Conservation (phyloP, 192 early-diverging fungal species). For the Gamsiella multidivaricata region DNA sequence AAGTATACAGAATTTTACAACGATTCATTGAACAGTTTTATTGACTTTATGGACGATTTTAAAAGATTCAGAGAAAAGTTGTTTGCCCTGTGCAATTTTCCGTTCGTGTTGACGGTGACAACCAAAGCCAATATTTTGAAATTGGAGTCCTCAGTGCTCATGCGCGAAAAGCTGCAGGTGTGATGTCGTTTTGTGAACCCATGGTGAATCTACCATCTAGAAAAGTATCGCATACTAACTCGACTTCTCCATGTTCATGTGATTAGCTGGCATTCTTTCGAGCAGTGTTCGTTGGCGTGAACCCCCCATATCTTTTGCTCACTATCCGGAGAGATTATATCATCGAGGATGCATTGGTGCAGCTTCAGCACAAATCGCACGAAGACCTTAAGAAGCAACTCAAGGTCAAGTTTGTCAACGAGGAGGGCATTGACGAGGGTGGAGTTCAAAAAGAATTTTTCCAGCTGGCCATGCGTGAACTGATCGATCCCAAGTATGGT, state of each 20-base stretch:
- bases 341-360: slow-evolving; percentile 66
- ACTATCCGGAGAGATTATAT: slow-evolving; percentile 78
- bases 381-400: slow-evolving; percentile 93
- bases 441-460: slow-evolving; percentile 97
- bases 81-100: slow-evolving; percentile 81
- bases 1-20: slow-evolving; percentile 78
- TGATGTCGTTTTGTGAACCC: not conserved
- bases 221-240: no score
- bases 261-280: slow-evolving; percentile 77
- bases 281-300: slow-evolving; percentile 80
- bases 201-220: not conserved
- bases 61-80: slow-evolving; percentile 71
- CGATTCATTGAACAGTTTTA: slow-evolving; percentile 71
- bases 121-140: slow-evolving; percentile 82
- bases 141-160: slow-evolving; percentile 75
- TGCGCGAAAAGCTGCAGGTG: slow-evolving; percentile 73
- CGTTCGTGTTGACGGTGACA: slow-evolving; percentile 76
- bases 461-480: slow-evolving; percentile 86
- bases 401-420: slow-evolving; percentile 90
- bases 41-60: slow-evolving; percentile 83
- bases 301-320: slow-evolving; percentile 77
- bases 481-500: slow-evolving; percentile 88
- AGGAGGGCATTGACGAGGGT: slow-evolving; percentile 94
- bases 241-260: not conserved
- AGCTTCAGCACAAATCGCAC: slow-evolving; percentile 82